Base-by-base conservation (phyloP, 768 basidiomycete species). In the Termitomyces sp. region DNA sequence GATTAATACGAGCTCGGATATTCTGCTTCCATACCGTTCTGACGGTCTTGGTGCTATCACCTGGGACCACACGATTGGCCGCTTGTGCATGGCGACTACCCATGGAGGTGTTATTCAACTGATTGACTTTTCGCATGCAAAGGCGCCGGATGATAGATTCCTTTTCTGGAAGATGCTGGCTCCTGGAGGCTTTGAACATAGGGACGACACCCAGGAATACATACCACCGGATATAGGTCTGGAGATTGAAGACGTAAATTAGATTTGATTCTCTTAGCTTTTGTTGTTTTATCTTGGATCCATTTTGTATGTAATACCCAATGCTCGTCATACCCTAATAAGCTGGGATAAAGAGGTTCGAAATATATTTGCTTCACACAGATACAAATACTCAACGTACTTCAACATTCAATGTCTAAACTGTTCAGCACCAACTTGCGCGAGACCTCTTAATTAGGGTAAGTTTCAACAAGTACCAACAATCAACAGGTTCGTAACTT, bases 21-120 rank as follows among this genome's bases (percentile, higher is more conserved):
- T 33, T 14, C 62, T 58, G 58, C 46, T 45, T 16, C 46, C 58
- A 13, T 66, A 63, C 53, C 30, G 58, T n/a, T 64, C 50, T 35
- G 62, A 52, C 1, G 80, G 77, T 12, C 66, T 84, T 44, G 68
- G 69, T 20, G 74, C 82, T 22, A 76, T 87, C 38, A 74, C 81
- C 9, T 89, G 83, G 83, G 87, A 89, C 60, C 86, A 88, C 66
- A 73, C 76, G 22, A 82, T 80, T 14, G 86, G 86, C 4, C 74
- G 85, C 40, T 73, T 87, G 14, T 80, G 81, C 62, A 69, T 86
- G 7, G 79, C 80, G 46, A 71, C 75, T 35, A 73, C 73, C 13
- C 63, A 75, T 16, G 36, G 28, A 6, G 75, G 76, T 33, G 55
- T 68, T 16, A 70, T 86, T 42, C 67, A 73, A 32, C 73, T 86